Conservation (phyloP, 441 rosid species). For the Bruguiera hainesii region DNA sequence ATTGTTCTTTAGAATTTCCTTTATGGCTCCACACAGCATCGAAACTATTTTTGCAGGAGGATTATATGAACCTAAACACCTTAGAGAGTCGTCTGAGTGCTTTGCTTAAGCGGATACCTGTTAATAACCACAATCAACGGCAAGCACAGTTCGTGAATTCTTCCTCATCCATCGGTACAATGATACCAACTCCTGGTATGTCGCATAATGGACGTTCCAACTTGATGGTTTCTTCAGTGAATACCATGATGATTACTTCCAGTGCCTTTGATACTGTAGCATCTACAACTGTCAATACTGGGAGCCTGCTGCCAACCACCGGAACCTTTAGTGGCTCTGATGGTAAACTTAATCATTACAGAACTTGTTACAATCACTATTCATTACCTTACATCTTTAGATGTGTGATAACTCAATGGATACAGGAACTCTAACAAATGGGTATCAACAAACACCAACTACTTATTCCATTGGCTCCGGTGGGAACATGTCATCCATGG, state of each 20-base stretch:
- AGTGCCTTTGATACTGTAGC: conserved; percentile 50
- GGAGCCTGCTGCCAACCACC: conserved; percentile 51
- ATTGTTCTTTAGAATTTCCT: not conserved
- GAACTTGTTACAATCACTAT: too few species aligned
- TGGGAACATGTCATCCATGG: conserved; percentile 74
- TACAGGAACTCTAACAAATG: conserved; percentile 73
- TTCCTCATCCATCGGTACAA: conserved; percentile 65
- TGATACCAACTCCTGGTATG: conserved; percentile 99
- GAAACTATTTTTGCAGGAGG: conserved; percentile 54
- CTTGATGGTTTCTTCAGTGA: conserved; percentile 61
- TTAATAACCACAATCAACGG: conserved; percentile 48
- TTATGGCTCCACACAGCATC: not conserved
- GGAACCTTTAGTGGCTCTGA: conserved; percentile 48
- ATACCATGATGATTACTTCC: conserved; percentile 52
- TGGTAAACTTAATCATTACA: conserved; percentile 27
- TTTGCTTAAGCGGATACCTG: conserved; percentile 48
- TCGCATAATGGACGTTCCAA: conserved; percentile 64
- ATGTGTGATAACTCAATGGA: conserved; percentile 5
- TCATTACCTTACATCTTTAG: not conserved
- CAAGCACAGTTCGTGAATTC: conserved; percentile 51
- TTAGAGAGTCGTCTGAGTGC: conserved; percentile 64
- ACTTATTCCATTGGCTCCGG: conserved; percentile 70
- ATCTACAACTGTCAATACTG: conserved; percentile 48
- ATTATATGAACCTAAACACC: conserved; percentile 64
- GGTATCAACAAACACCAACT: conserved; percentile 76